A percentile compares a stretch with the other conserved stretches of the same genome.
phyloP scores from a whole-genome alignment of 176 grass and related monocot genomes.

The Musa troglodytarum region DNA sequence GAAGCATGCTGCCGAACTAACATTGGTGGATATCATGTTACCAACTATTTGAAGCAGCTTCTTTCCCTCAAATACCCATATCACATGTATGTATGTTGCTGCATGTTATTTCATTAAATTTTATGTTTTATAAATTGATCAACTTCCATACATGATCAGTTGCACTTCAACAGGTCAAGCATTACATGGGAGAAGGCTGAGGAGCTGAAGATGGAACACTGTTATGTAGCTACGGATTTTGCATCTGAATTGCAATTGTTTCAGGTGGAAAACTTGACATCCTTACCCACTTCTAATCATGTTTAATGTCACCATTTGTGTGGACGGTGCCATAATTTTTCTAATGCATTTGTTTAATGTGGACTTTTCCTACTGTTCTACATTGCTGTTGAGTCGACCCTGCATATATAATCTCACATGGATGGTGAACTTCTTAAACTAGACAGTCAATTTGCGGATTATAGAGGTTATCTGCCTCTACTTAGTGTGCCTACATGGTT shows the following conservation, averaged over 20 bases:
- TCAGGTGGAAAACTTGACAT: slow-evolving; percentile 37
- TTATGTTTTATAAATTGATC: slow-evolving; percentile 16
- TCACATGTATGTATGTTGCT: slow-evolving; percentile 49
- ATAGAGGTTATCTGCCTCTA: neutral
- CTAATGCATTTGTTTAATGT: neutral
- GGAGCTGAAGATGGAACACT: slow-evolving; percentile 93
- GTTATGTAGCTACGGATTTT: slow-evolving; percentile 74
- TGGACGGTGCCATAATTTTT: neutral
- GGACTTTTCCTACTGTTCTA: too few species aligned
- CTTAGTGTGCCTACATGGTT: neutral
- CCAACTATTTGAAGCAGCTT: slow-evolving; percentile 93
- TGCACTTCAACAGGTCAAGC: slow-evolving; percentile 50
- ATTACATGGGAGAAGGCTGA: slow-evolving; percentile 93
- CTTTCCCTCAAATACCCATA: slow-evolving; percentile 94
- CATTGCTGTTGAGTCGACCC: too few species aligned
- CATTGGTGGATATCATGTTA: slow-evolving; percentile 81
- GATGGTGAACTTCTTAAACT: neutral
- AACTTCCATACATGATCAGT: slow-evolving; percentile 19
- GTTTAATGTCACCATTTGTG: slow-evolving; percentile 5
- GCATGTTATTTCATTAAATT: slow-evolving; percentile 25
- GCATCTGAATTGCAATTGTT: slow-evolving; percentile 75
- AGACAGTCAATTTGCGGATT: neutral
- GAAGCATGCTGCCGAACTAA: slow-evolving; percentile 82
- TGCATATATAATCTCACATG: too few species aligned
- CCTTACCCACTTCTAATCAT: slow-evolving; percentile 4